These are phyloP conservation scores for Symbiodinium pilosum DNA, from an alignment of 73 alveolate genomes.

Conservation along the genomic window DNA sequence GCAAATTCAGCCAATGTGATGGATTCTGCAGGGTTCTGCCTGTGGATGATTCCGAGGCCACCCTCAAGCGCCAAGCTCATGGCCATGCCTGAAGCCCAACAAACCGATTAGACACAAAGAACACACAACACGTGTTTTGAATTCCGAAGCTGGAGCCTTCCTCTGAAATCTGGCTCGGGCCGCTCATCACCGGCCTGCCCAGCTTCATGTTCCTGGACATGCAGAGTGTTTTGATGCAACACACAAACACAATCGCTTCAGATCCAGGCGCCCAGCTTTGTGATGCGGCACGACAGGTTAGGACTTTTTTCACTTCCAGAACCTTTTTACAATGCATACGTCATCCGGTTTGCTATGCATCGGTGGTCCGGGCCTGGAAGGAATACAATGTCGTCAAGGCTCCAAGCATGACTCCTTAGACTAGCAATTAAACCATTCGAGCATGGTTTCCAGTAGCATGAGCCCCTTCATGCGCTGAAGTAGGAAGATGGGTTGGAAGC, in stretches of 20 bases:
- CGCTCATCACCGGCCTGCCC: constrained; percentile 60
- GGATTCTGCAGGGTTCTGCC: constrained; percentile 24
- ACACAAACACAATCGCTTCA: neutral
- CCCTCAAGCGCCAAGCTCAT: constrained; percentile 61
- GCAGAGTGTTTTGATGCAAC: neutral
- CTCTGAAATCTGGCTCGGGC: constrained; percentile 29
- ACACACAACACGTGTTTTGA: neutral
- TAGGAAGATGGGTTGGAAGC: too few species aligned
- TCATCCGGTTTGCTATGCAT: neutral
- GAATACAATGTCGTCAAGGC: constrained; percentile 42
- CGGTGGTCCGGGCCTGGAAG: constrained; percentile 5
- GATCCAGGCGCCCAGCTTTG: neutral
- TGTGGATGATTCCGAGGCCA: constrained; percentile 84
- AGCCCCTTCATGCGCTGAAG: too few species aligned
- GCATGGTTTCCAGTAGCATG: too few species aligned
- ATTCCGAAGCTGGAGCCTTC: neutral
- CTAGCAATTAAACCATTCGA: too few species aligned
- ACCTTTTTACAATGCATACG: neutral
- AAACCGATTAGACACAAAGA: neutral
- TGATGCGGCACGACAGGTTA: neutral
- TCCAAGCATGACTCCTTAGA: constrained; percentile 22
- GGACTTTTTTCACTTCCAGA: neutral
- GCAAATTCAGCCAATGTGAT: too few species aligned
- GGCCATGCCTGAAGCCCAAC: constrained; percentile 45
- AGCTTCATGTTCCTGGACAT: constrained; percentile 61